A percentile compares a stretch with the other conserved stretches of the same genome.
Conservation (phyloP, 805 yeast species). For the Metschnikowia aberdeeniae region DNA sequence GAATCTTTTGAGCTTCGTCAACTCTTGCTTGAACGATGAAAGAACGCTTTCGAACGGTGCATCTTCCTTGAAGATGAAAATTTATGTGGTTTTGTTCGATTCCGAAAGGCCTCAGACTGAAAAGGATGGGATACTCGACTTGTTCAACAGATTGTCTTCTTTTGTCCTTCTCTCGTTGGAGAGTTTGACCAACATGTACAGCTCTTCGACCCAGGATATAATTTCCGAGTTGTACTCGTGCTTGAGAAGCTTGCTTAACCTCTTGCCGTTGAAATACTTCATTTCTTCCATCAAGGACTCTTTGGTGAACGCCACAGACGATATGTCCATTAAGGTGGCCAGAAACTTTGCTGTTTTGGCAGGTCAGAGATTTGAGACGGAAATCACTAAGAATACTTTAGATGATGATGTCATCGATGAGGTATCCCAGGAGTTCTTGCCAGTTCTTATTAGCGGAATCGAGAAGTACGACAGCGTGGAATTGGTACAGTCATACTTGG, state of each 20-base stretch:
- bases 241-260: conserved; percentile 58
- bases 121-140: conserved; percentile 28
- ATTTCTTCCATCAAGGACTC: conserved; percentile 52
- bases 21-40: conserved; percentile 40
- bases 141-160: conserved; percentile 32
- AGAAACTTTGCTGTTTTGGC: conserved; percentile 61
- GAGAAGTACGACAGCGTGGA: conserved; percentile 37
- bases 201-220: conserved; percentile 20
- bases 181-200: conserved; percentile 19
- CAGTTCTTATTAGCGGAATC: conserved; percentile 43
- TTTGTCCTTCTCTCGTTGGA: conserved; percentile 38
- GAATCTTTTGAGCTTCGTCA: conserved; percentile 53
- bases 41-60: conserved; percentile 17
- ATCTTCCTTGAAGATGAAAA: conserved; percentile 45
- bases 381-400: conserved; percentile 43
- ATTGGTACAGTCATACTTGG: conserved; percentile 65
- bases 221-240: conserved; percentile 47
- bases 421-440: conserved; percentile 51
- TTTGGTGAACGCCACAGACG: conserved; percentile 31
- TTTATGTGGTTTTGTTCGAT: conserved; percentile 50
- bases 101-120: conserved; percentile 25
- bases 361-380: conserved; percentile 65
- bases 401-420: conserved; percentile 44
- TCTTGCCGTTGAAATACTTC: conserved; percentile 73
- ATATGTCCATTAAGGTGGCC: conserved; percentile 48